These are phyloP conservation scores for Gliomastix tumulicola DNA, from an alignment of 2,329 filamentous ascomycete genomes.

Conservation along the genomic window DNA sequence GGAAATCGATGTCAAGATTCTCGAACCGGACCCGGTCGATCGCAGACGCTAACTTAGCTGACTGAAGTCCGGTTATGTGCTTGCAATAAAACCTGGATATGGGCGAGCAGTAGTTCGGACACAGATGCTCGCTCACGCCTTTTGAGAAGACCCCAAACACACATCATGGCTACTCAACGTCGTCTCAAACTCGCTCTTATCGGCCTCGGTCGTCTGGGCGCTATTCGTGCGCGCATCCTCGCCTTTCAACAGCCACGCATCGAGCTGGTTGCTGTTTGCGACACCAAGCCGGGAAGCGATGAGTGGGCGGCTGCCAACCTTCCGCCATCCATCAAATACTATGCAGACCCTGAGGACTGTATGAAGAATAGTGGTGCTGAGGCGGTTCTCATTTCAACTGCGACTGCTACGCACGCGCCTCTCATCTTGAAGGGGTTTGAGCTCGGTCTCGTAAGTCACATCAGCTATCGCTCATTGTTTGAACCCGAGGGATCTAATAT, in stretches of 20 bases:
- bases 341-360: slow-evolving; percentile 14
- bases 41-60: too few species aligned
- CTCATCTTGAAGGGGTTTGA: slow-evolving; percentile 14
- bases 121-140: too few species aligned
- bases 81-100: too few species aligned
- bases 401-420: slow-evolving; percentile 18
- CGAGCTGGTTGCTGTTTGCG: slow-evolving; percentile 22
- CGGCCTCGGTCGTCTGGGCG: slow-evolving; percentile 18
- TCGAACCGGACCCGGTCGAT: too few species aligned
- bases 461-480: background rate
- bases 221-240: slow-evolving; percentile 21
- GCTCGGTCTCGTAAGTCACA: slow-evolving; percentile 6
- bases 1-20: too few species aligned
- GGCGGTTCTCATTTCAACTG: slow-evolving; percentile 19
- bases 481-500: background rate
- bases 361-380: slow-evolving; percentile 17
- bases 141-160: too few species aligned
- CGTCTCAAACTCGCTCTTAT: slow-evolving; percentile 13
- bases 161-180: slow-evolving; percentile 7
- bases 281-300: slow-evolving; percentile 20
- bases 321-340: slow-evolving; percentile 13
- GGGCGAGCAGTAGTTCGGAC: too few species aligned
- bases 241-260: slow-evolving; percentile 24
- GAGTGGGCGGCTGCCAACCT: slow-evolving; percentile 22
- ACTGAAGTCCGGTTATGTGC: too few species aligned